These are phyloP conservation scores for Myxozyma geophila DNA, from an alignment of 805 yeast species.

Conservation along the genomic window DNA sequence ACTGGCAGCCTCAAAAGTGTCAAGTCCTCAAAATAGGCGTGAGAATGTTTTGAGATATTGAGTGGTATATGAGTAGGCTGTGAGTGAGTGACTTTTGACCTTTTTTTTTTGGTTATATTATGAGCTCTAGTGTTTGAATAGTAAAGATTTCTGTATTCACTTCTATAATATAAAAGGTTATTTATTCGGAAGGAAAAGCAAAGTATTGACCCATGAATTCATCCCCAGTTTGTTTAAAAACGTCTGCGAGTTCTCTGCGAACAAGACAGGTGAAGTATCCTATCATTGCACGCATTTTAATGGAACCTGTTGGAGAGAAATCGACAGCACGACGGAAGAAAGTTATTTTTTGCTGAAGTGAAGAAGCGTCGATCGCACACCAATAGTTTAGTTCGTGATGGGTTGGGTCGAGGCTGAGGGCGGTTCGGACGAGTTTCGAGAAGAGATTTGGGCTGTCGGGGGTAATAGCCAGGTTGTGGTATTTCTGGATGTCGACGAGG, in stretches of 20 bases:
- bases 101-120: background rate
- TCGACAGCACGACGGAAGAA: no score
- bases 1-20: slow-evolving; percentile 15
- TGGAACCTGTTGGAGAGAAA: no score
- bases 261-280: background rate
- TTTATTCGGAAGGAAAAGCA: no score
- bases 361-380: background rate
- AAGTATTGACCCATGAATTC: no score
- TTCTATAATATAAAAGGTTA: no score
- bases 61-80: background rate
- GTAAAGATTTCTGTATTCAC: background rate
- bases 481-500: background rate
- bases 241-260: background rate
- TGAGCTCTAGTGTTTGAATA: background rate
- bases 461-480: background rate
- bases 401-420: background rate
- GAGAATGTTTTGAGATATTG: background rate
- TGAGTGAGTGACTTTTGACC: background rate
- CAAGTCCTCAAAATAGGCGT: background rate
- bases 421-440: background rate
- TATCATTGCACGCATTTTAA: no score
- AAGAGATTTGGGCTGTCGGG: background rate
- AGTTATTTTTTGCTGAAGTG: no score
- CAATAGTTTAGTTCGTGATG: background rate
- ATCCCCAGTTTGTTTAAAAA: no score